These are phyloP conservation scores for Termitomyces heimii DNA, from an alignment of 768 basidiomycete genomes.

Conservation along the genomic window DNA sequence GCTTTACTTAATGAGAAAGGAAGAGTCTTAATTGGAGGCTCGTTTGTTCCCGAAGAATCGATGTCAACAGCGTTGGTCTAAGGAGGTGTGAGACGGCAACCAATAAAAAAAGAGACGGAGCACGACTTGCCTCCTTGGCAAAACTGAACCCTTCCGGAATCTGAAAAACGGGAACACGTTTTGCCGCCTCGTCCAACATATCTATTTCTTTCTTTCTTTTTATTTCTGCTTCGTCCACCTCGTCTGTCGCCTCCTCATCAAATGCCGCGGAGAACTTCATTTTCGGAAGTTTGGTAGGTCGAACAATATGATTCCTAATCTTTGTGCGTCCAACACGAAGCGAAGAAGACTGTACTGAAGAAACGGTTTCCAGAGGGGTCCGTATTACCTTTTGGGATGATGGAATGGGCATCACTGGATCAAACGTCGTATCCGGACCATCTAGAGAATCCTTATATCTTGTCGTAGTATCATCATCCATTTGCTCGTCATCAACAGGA, in stretches of 20 bases:
- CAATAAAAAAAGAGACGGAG: not conserved
- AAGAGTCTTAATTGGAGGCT: constrained; percentile 58
- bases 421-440: constrained; percentile 13
- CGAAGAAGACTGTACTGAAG: constrained; percentile 37
- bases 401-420: constrained; percentile 16
- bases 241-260: constrained; percentile 44
- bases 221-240: constrained; percentile 26
- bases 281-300: constrained; percentile 41
- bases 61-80: constrained; percentile 31
- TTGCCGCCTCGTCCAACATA: constrained; percentile 48
- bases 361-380: constrained; percentile 22
- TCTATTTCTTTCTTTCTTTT: constrained; percentile 37
- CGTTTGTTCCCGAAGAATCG: constrained; percentile 43
- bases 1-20: constrained; percentile 60
- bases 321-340: constrained; percentile 63
- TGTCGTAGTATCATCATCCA: constrained; percentile 16
- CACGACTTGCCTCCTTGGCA: constrained; percentile 46
- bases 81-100: constrained; percentile 5
- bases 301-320: constrained; percentile 54
- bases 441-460: constrained; percentile 6
- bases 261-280: constrained; percentile 65
- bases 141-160: constrained; percentile 64
- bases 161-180: constrained; percentile 50
- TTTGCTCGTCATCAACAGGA: constrained; percentile 20
- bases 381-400: constrained; percentile 24